These are phyloP conservation scores for Colletotrichum siamense DNA, from an alignment of 2,329 filamentous ascomycete species.

Conservation along the genomic window DNA sequence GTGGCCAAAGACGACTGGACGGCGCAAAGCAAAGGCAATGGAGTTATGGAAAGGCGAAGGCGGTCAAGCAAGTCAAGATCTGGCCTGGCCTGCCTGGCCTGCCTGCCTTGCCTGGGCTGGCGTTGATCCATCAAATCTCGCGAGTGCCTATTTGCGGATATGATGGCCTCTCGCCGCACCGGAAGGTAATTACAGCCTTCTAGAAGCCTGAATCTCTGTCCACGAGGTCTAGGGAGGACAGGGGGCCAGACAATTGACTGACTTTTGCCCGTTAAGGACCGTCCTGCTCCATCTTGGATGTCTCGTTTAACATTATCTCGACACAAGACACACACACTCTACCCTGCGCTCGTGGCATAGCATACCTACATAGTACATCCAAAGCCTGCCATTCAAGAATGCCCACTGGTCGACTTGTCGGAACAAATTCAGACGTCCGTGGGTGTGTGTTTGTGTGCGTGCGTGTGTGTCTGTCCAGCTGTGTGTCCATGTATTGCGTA, in stretches of 20 bases:
- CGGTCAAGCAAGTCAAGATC: neutral
- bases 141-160: conserved; percentile 19
- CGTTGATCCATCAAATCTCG: conserved; percentile 20
- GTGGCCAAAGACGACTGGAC: neutral
- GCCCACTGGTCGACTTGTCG: neutral
- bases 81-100: neutral
- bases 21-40: neutral
- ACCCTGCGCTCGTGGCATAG: neutral
- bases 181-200: conserved; percentile 14
- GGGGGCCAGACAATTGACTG: neutral
- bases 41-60: neutral
- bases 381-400: neutral
- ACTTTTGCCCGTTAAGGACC: neutral
- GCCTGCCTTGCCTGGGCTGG: neutral
- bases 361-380: neutral
- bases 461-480: neutral
- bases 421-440: neutral
- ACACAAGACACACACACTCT: neutral
- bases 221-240: neutral
- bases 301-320: neutral
- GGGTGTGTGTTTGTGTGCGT: neutral
- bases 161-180: conserved; percentile 10
- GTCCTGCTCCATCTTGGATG: neutral
- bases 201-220: conserved; percentile 1
- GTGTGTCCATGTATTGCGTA: neutral